Conservation (phyloP, 306 rosid species). For the Vachellia pachyceras region DNA sequence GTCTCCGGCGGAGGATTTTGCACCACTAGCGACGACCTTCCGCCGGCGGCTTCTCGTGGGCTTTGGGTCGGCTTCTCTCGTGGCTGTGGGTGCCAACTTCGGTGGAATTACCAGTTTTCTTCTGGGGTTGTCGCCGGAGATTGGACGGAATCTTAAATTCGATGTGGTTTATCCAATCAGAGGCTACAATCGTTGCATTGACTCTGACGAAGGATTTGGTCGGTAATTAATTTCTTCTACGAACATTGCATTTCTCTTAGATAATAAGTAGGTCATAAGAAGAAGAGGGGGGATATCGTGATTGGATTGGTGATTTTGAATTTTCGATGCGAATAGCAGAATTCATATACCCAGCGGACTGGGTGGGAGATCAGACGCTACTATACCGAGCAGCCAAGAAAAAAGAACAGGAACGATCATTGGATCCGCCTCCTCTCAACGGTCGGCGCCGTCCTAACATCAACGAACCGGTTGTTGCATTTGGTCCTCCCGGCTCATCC, state of each 20-base stretch:
- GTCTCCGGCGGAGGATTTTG: conserved; percentile 62
- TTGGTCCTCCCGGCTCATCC: conserved; percentile 83
- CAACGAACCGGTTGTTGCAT: conserved; percentile 77
- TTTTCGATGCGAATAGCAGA: conserved; percentile 46
- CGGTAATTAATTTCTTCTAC: conserved; percentile 35
- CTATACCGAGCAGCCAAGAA: conserved; percentile 77
- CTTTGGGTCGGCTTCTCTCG: conserved; percentile 75
- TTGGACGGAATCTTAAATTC: conserved; percentile 64
- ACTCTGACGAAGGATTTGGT: conserved; percentile 83
- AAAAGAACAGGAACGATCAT: conserved; percentile 68
- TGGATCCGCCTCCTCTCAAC: conserved; percentile 75
- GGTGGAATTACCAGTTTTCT: conserved; percentile 77
- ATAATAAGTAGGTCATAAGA: background rate
- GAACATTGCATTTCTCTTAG: background rate
- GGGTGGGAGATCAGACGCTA: conserved; percentile 95
- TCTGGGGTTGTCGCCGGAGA: conserved; percentile 71
- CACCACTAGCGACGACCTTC: conserved; percentile 53
- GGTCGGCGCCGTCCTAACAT: conserved; percentile 52
- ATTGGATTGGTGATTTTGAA: background rate
- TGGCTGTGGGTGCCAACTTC: conserved; percentile 86
- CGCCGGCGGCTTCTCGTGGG: conserved; percentile 71
- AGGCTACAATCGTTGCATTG: conserved; percentile 84
- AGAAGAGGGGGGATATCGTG: background rate
- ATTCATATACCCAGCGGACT: conserved; percentile 83
- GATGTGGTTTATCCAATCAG: conserved; percentile 77